Evolutionary conservation across 305 asterid genomes (phyloP).

Genomic region (Fraxinus latifolia): DNA sequence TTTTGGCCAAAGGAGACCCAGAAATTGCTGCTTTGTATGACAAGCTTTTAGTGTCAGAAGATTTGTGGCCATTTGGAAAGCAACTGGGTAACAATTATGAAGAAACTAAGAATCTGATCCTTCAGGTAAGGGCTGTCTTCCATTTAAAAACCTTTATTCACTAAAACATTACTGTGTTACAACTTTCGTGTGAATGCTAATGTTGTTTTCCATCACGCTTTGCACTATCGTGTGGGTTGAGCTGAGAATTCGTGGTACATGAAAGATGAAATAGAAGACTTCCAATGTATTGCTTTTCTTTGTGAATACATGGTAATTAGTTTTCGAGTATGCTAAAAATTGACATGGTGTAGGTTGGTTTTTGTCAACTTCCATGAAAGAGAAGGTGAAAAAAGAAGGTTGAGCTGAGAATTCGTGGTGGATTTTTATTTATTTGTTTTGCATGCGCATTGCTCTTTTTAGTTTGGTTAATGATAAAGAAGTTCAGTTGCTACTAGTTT

Average conservation of each 20-base stretch:
- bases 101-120: constrained; percentile 59
- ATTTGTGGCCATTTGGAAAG: constrained; percentile 65
- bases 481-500: background rate
- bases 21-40: constrained; percentile 75
- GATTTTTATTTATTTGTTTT: too few relatives aligned
- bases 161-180: background rate
- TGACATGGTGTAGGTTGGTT: background rate
- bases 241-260: too few relatives aligned
- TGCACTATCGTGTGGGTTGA: too few relatives aligned
- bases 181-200: background rate
- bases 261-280: too few relatives aligned
- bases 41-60: constrained; percentile 63
- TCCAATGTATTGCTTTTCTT: too few relatives aligned
- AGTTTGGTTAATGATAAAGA: background rate
- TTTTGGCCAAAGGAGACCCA: constrained; percentile 86
- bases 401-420: background rate
- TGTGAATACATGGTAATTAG: too few relatives aligned
- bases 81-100: constrained; percentile 60
- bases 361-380: background rate
- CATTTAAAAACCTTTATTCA: background rate
- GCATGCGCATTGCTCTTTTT: background rate
- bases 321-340: too few relatives aligned
- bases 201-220: background rate
- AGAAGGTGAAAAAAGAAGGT: background rate
- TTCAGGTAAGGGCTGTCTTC: constrained; percentile 43